Conservation (phyloP, 176 grass and related monocot genomes). For the Hyparrhenia diplandra region DNA sequence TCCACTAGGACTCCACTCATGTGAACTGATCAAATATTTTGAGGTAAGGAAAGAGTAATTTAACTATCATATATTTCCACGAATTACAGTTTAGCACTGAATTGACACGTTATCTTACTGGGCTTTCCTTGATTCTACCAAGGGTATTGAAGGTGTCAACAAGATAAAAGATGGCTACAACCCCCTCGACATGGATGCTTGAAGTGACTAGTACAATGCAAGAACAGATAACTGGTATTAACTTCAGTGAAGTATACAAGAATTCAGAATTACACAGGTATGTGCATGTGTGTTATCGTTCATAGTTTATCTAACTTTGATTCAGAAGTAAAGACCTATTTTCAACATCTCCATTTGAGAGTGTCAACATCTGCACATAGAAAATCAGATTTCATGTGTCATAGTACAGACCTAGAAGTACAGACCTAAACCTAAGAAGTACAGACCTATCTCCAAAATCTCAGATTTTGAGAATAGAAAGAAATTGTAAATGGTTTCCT, state of each 20-base stretch:
- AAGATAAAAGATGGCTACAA: constrained; percentile 87
- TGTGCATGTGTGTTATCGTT: background rate
- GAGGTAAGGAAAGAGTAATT: constrained; percentile 46
- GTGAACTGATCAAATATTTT: constrained; percentile 61
- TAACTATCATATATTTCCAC: background rate
- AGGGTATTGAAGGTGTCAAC: constrained; percentile 61
- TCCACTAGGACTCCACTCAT: constrained; percentile 58
- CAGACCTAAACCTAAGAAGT: too few species aligned
- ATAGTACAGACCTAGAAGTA: too few species aligned
- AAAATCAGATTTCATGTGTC: too few species aligned
- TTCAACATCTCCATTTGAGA: too few species aligned
- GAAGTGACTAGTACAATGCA: constrained; percentile 57
- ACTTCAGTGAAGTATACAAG: constrained; percentile 62
- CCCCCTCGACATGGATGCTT: constrained; percentile 90
- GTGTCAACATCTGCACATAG: too few species aligned
- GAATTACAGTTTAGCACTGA: background rate
- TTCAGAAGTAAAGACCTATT: background rate
- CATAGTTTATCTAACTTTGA: background rate
- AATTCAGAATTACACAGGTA: constrained; percentile 68
- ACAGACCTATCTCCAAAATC: background rate
- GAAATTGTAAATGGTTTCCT: background rate
- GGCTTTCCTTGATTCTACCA: background rate
- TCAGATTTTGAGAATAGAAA: background rate
- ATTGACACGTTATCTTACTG: background rate
- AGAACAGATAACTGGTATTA: constrained; percentile 47